Evolutionary conservation across 495 filamentous ascomycete species (phyloP), one percentile per base, ranked within the genome.

Genomic region (Trichoderma erinaceum): DNA sequence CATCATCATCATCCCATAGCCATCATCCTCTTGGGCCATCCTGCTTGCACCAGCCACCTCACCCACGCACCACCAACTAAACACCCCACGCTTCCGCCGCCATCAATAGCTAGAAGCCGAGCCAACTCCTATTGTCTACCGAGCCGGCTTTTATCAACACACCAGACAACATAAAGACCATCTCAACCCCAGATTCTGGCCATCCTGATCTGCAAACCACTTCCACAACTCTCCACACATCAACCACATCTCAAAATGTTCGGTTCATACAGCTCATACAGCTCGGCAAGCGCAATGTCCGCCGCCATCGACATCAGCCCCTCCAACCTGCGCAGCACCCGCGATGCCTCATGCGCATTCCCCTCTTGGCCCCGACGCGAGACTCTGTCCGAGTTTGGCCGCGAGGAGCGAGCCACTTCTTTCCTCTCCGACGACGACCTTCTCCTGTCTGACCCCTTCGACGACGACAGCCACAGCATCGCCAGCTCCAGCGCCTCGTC

Each of bases 221-320:
- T 23, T n/a, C 8, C n/a, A 27, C 52, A 58, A 11, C 6, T 29
- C 70, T 68, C 66, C 58, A 67, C 71, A 63, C 38, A 68, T 66
- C 67, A 56, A 29, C 64, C 38, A 61, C 56, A 41, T 67, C 7
- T 35, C 69, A 73, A 69, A 69, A 83, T 82, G 81, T 83, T 78
- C 73, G 78, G 78, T 65, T 79, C 78, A 67, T 81, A 78, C 75
- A 77, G 79, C 67, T 82, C 78, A 5, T 76, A 77, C 68, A 79
- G 77, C 75, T 76, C 76, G 27, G 77, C 76, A 67, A 74, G 69
- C 67, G 69, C 71, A 41, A 70, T 68, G 41, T 71, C 84, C 6
- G 75, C 80, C 61, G 82, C 84, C 69, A 79, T 86, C 71, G 84
- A 86, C 70, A 86, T 86, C 70, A 75, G 78, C 41, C 76, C 79